Base-by-base conservation (phyloP, 352 stramenopile species). In the Phytopythium aichiense region DNA sequence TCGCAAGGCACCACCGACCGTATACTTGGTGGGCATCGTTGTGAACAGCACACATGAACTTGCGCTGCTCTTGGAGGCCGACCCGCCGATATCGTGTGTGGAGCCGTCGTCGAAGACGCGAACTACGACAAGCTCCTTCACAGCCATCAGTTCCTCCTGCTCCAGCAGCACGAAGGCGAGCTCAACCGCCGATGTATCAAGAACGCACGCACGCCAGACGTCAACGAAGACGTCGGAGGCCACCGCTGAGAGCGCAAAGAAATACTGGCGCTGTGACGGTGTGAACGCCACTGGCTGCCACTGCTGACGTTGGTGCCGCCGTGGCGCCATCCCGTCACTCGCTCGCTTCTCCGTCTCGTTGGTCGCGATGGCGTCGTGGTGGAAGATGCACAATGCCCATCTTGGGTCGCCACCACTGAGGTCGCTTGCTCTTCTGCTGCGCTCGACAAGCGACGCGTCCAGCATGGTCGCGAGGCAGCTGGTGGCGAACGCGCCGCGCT, bases 401-500 rank as follows among this genome's bases (percentile, higher is more conserved):
- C 72, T 67, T 13, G 69, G 52, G 16, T 76, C 69, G 12, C 60
- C 9, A 5, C 22, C 37, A 4, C 40, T 11, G 18, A 12, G 12
- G 12, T 16, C 33, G n/a, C 51, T 16, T 45, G 30, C 30, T 28
- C 18, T 43, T 25, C 18, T 54, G 25, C 58, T 25, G 37, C 49
- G 45, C 25, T 51, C 22, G 33, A 33, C 38, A 1, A 63, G 40
- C 0, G 58, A 61, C 2, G 63, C 45, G 58, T 94, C 85, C 0
- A 94, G 37, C 76, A 94, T 89, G 0, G 76, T 75, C 1, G 81
- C 72, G 15, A 94, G 63, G 37, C 81, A 92, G 22, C 71, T 59
- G 22, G 70, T 82, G 0, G 81, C 79, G 51, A 81, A 90, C 0
- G 50, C 58, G 0, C 83, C 83, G 12, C 79, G 78, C 48, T 84